Evolutionary conservation across 257 asterid species (phyloP).

Genomic region (Capsicum pubescens): DNA sequence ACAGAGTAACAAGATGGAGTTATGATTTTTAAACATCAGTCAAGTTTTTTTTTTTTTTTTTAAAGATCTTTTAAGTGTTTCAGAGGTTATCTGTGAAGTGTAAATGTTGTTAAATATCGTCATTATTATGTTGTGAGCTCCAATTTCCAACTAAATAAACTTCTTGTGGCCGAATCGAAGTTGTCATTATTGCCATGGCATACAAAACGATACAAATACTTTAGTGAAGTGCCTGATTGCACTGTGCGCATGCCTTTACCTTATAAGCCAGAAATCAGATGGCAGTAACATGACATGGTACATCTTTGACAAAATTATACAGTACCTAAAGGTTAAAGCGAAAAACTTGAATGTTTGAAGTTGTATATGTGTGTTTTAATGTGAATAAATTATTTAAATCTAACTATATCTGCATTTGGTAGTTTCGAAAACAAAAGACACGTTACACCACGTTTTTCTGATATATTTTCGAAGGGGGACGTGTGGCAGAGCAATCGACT

Average conservation of each 20-base stretch:
- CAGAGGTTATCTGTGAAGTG: not conserved
- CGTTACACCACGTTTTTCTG: too few relatives aligned
- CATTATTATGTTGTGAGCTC: conserved; percentile 3
- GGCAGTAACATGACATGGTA: not conserved
- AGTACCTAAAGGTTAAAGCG: too few relatives aligned
- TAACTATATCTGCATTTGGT: too few relatives aligned
- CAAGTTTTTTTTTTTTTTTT: not conserved
- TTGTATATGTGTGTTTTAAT: too few relatives aligned
- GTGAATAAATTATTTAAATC: too few relatives aligned
- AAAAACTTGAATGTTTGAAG: too few relatives aligned
- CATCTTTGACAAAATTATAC: not conserved
- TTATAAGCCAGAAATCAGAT: too few relatives aligned
- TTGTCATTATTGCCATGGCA: not conserved
- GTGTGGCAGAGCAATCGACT: too few relatives aligned
- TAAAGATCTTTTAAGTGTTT: not conserved
- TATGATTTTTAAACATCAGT: not conserved
- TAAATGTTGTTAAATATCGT: not conserved
- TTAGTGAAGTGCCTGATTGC: not conserved
- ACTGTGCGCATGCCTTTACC: too few relatives aligned
- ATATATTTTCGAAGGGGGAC: too few relatives aligned
- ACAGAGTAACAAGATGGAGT: not conserved
- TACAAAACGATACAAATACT: not conserved
- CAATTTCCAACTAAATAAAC: not conserved
- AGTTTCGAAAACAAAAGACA: too few relatives aligned
- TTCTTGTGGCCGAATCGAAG: not conserved